These are phyloP conservation scores for Panaeolus papilionaceus DNA, from an alignment of 768 basidiomycete species.

Conservation along the genomic window DNA sequence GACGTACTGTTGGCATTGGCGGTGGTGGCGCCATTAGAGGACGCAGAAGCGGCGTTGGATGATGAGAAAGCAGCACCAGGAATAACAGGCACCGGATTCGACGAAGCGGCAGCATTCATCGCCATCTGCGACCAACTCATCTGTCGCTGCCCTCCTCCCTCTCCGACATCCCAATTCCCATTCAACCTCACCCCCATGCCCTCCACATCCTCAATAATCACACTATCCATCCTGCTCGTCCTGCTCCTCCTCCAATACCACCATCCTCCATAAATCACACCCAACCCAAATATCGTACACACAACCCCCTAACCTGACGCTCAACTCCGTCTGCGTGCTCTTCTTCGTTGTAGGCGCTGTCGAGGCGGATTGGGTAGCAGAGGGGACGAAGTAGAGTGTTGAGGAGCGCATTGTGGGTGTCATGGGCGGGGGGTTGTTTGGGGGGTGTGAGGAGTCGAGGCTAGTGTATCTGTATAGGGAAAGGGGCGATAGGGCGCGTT, in stretches of 20 bases:
- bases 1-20: background rate
- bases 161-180: no score
- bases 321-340: background rate
- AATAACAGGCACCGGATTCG: background rate
- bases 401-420: background rate
- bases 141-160: background rate
- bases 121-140: background rate
- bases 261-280: background rate
- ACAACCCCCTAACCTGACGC: no score
- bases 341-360: background rate
- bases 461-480: background rate
- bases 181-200: no score
- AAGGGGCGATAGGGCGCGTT: no score
- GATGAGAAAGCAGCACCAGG: no score
- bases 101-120: background rate
- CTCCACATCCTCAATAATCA: background rate
- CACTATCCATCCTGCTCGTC: background rate
- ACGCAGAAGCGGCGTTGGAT: background rate
- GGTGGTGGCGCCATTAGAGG: background rate
- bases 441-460: background rate
- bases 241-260: background rate
- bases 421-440: background rate
- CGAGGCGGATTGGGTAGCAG: background rate
- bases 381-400: background rate
- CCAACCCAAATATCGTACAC: background rate